These are phyloP conservation scores for Pseudozyma flocculosa DNA, from an alignment of 1,284 basidiomycete species.

Conservation along the genomic window DNA sequence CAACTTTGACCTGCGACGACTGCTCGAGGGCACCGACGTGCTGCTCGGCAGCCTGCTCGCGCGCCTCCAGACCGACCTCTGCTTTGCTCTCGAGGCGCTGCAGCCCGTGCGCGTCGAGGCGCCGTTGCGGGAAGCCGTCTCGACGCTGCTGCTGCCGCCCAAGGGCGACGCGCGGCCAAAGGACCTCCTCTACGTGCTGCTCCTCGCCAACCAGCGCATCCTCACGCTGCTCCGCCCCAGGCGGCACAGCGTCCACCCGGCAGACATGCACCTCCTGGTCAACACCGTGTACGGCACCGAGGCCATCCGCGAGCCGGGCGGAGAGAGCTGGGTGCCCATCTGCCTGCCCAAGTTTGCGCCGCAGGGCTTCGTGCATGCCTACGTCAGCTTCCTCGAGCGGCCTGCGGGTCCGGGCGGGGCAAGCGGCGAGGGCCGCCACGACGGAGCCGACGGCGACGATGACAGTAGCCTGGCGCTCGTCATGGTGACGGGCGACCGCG, in stretches of 20 bases:
- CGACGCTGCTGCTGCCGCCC: conserved; percentile 30
- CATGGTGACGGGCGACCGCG: conserved; percentile 49
- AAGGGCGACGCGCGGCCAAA: conserved; percentile 60
- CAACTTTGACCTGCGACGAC: conserved; percentile 84
- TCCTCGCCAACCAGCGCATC: conserved; percentile 76
- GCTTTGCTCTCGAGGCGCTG: conserved; percentile 65
- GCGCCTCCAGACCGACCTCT: conserved; percentile 33
- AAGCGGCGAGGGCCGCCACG: conserved; percentile 6
- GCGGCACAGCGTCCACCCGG: conserved; percentile 89
- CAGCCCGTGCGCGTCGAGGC: conserved; percentile 74
- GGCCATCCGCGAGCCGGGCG: conserved; percentile 60
- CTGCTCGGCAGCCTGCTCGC: conserved; percentile 39
- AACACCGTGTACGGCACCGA: conserved; percentile 64
- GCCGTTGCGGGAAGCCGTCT: conserved; percentile 63
- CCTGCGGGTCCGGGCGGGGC: too few relatives aligned
- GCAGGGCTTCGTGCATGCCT: conserved; percentile 86
- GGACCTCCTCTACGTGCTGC: conserved; percentile 81
- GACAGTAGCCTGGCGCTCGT: conserved; percentile 24
- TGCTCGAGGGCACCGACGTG: conserved; percentile 70
- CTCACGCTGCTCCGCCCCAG: conserved; percentile 84
- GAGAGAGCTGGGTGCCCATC: conserved; percentile 86
- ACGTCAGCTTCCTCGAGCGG: conserved; percentile 71
- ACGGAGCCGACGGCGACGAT: too few relatives aligned
- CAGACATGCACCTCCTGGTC: conserved; percentile 58
- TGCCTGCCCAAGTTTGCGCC: conserved; percentile 94